phyloP scores from a whole-genome alignment of 225 moss, liverwort and hornwort species.

The Ulota crispa region DNA sequence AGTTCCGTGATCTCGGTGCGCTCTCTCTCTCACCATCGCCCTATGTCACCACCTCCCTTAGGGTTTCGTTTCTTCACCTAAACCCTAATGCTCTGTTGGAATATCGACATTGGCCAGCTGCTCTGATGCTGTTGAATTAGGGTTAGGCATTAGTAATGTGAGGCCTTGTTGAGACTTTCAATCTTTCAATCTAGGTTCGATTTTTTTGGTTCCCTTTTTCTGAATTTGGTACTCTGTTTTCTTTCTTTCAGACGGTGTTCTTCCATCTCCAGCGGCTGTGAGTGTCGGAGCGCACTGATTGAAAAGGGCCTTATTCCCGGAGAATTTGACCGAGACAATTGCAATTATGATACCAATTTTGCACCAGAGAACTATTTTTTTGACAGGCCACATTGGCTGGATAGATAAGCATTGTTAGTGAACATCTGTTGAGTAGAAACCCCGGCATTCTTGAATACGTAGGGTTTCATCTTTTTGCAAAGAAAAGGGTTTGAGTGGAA shows the following conservation, averaged over 20 bases:
- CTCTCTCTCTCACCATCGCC: not conserved
- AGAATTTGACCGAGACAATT: not conserved
- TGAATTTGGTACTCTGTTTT: constrained; percentile 6
- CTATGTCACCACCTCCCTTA: not conserved
- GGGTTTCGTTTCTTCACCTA: not conserved
- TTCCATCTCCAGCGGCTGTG: constrained; percentile 30
- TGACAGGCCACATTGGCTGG: constrained; percentile 8
- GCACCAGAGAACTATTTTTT: not conserved
- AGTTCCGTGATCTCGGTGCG: not conserved
- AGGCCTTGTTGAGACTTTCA: not conserved
- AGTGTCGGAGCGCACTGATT: constrained; percentile 40
- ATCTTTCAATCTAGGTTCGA: not conserved
- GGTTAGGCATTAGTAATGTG: not conserved
- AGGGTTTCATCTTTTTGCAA: not conserved
- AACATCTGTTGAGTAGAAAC: not conserved
- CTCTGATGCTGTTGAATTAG: not conserved
- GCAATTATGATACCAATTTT: not conserved
- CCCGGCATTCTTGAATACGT: not conserved
- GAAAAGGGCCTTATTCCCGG: not conserved
- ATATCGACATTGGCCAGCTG: not conserved
- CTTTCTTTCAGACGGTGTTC: constrained; percentile 20
- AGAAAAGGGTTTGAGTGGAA: not conserved
- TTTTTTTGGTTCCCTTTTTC: not conserved
- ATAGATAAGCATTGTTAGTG: no score
- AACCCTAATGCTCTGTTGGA: not conserved